Evolutionary conservation across 2,329 filamentous ascomycete species (phyloP).

Genomic region (Calonectria henricotiae): DNA sequence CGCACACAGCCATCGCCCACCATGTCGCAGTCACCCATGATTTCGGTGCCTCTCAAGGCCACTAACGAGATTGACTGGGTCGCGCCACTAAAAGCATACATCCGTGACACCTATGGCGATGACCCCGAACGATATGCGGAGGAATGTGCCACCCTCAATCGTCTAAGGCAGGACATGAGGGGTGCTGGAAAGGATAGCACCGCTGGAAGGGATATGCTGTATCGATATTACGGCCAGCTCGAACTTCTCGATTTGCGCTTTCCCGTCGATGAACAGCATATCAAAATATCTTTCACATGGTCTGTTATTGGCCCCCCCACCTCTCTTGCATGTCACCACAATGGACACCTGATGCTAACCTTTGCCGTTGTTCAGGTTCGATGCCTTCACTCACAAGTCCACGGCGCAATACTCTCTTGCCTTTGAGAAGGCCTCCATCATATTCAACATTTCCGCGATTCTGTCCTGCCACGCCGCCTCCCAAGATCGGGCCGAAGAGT

Average conservation of each 20-base stretch:
- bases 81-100: conserved; percentile 91
- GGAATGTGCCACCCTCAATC: conserved; percentile 95
- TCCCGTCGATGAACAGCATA: conserved; percentile 98
- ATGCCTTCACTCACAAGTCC: conserved; percentile 99
- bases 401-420: conserved; percentile 97
- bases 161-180: conserved; percentile 97
- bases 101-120: conserved; percentile 93
- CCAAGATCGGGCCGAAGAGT: conserved; percentile 93
- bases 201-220: conserved; percentile 91
- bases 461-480: conserved; percentile 95
- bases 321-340: neutral
- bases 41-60: conserved; percentile 91
- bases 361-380: conserved; percentile 79
- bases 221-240: conserved; percentile 97
- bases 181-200: conserved; percentile 97
- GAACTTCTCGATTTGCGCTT: conserved; percentile 95
- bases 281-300: conserved; percentile 99
- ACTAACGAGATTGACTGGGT: conserved; percentile 99
- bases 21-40: conserved; percentile 94
- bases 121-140: conserved; percentile 96
- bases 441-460: conserved; percentile 99
- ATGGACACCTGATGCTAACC: conserved; percentile 34
- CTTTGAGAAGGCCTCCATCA: conserved; percentile 98
- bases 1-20: conserved; percentile 44
- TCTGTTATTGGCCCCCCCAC: conserved; percentile 61